These are phyloP conservation scores for Hypoxylon sp. DNA, from an alignment of 2,329 filamentous ascomycete genomes.

Conservation along the genomic window DNA sequence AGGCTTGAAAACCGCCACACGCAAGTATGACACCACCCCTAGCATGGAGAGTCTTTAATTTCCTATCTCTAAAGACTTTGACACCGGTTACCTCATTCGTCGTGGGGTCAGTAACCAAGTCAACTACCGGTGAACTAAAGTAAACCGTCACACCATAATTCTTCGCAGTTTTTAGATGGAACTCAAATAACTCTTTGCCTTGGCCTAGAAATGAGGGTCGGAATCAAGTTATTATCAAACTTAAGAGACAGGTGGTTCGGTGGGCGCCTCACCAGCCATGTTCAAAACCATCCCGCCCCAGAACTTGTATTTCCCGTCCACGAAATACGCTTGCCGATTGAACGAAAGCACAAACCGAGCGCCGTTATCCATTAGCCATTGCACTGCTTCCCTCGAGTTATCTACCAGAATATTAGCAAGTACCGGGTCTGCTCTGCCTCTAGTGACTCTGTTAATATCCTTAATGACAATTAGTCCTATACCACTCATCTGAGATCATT, in stretches of 20 bases:
- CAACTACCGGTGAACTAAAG: conserved; percentile 40
- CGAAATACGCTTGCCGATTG: conserved; percentile 75
- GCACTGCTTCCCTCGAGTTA: conserved; percentile 65
- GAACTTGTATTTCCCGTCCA: conserved; percentile 73
- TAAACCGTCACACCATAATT: conserved; percentile 37
- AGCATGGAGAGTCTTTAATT: conserved; percentile 50
- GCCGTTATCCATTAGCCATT: conserved; percentile 70
- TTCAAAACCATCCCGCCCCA: conserved; percentile 75
- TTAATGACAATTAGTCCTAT: conserved; percentile 31
- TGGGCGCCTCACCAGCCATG: conserved; percentile 59
- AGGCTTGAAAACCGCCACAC: conserved; percentile 76
- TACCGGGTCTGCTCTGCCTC: conserved; percentile 65
- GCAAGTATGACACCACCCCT: conserved; percentile 63
- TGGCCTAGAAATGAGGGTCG: conserved; percentile 34
- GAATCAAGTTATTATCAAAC: neutral
- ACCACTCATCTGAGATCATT: neutral
- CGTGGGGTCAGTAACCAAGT: conserved; percentile 38
- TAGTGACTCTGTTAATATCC: conserved; percentile 71
- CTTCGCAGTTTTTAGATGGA: conserved; percentile 44
- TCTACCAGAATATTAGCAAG: conserved; percentile 66
- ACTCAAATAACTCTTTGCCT: conserved; percentile 48
- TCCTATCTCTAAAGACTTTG: conserved; percentile 36
- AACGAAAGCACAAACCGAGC: conserved; percentile 73
- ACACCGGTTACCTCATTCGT: conserved; percentile 45
- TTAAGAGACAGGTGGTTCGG: neutral